Conservation (phyloP, 2,329 filamentous ascomycete species). For the Stagonosporopsis cucurbitacearum region DNA sequence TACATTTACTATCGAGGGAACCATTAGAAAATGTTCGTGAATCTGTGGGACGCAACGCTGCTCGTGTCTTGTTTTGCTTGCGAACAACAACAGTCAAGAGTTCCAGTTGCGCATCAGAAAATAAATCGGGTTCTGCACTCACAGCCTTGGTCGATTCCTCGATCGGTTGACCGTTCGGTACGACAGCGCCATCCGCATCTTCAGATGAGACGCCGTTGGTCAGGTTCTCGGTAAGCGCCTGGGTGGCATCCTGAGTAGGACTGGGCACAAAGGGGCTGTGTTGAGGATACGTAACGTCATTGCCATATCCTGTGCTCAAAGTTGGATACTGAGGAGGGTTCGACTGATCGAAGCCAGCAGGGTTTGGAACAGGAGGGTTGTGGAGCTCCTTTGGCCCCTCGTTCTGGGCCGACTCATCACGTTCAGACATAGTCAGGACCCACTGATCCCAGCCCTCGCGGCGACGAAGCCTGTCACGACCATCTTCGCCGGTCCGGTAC, state of each 20-base stretch:
- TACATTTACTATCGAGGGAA: constrained; percentile 59
- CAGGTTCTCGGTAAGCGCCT: constrained; percentile 20
- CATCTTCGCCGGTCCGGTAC: constrained; percentile 75
- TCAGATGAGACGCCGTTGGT: constrained; percentile 32
- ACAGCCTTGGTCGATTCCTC: constrained; percentile 42
- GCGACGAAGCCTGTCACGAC: constrained; percentile 77
- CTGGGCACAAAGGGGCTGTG: constrained; percentile 40
- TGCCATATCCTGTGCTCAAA: constrained; percentile 32
- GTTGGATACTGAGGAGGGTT: constrained; percentile 39
- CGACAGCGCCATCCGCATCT: constrained; percentile 28
- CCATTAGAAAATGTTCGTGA: constrained; percentile 62
- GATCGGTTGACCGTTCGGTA: constrained; percentile 35
- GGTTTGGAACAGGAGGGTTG: constrained; percentile 49
- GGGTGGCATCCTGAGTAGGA: constrained; percentile 21
- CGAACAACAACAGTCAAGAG: constrained; percentile 61
- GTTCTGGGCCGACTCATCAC: constrained; percentile 75
- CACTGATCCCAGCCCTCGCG: constrained; percentile 80
- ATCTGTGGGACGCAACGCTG: constrained; percentile 39
- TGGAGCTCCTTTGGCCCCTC: constrained; percentile 66
- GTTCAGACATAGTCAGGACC: constrained; percentile 73
- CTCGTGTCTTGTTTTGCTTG: constrained; percentile 45
- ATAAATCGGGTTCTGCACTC: constrained; percentile 52
- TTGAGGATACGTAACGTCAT: constrained; percentile 33
- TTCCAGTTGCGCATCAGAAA: constrained; percentile 61
- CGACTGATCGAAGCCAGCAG: constrained; percentile 44